Percentiles rank a stretch among this genome's conserved stretches.
phyloP scores from a whole-genome alignment of 2,329 filamentous ascomycete genomes.

The Xenosphaeropsis pyriputrescens region DNA sequence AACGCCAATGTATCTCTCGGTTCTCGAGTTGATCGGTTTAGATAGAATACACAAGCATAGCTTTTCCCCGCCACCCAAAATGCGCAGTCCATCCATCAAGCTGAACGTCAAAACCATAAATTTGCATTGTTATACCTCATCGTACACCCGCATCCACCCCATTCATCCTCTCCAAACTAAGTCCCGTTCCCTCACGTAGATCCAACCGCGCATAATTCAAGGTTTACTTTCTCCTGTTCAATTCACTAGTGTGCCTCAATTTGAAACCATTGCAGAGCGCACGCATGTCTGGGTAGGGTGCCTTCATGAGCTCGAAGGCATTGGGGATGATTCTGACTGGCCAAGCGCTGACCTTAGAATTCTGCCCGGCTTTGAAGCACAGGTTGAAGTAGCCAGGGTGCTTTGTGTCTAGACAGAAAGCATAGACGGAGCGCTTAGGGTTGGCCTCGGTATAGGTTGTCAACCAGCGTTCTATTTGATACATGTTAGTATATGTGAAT shows the following conservation, averaged over 20 bases:
- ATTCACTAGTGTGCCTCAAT: conserved; percentile 17
- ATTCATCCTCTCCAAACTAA: no score
- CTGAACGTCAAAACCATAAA: no score
- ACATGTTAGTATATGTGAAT: no score
- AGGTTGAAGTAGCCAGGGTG: conserved; percentile 91
- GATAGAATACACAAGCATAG: no score
- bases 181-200: no score
- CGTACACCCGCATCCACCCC: no score
- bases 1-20: no score
- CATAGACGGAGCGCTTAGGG: conserved; percentile 82
- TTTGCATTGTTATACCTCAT: no score
- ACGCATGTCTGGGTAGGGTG: conserved; percentile 86
- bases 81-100: no score
- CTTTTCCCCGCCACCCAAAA: no score
- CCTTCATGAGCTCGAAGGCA: conserved; percentile 80
- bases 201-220: no score
- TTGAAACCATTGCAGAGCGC: conserved; percentile 97
- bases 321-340: conserved; percentile 84
- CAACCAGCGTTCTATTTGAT: conserved; percentile 70
- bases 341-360: conserved; percentile 62
- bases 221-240: conserved; percentile 7
- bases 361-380: conserved; percentile 84
- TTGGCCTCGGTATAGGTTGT: conserved; percentile 94
- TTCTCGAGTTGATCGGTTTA: no score
- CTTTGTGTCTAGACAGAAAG: conserved; percentile 87